Percentiles rank a stretch among this genome's conserved stretches.
phyloP scores from a whole-genome alignment of 345 rosid species.

The Bruguiera sexangula region DNA sequence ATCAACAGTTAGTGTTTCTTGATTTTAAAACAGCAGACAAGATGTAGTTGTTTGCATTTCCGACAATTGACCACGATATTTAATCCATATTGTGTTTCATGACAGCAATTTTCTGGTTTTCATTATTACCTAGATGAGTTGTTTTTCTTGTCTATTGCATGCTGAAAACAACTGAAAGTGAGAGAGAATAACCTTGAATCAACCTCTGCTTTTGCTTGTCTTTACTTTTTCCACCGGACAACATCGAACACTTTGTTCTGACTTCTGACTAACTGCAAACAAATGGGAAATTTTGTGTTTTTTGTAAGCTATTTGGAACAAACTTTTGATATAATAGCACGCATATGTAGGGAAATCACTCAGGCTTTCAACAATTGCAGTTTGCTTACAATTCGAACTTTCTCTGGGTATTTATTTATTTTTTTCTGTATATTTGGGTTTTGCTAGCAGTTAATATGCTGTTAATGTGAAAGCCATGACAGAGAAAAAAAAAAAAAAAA shows the following conservation, averaged over 20 bases:
- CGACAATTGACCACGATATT: background rate
- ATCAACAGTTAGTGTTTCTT: background rate
- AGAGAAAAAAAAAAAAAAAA: too few species aligned
- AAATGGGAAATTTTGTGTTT: too few species aligned
- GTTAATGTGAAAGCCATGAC: too few species aligned
- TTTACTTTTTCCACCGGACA: too few species aligned
- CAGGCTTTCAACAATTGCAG: background rate
- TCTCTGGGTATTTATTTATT: too few species aligned
- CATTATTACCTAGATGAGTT: slow-evolving; percentile 17
- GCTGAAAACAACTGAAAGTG: slow-evolving; percentile 18
- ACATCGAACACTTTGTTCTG: background rate
- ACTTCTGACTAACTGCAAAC: background rate
- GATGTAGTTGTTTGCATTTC: background rate
- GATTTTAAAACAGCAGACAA: background rate
- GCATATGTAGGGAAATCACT: background rate
- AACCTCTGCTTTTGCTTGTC: background rate
- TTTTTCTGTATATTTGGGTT: too few species aligned
- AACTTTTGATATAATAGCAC: background rate
- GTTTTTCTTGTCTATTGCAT: slow-evolving; percentile 5
- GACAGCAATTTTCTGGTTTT: slow-evolving; percentile 15
- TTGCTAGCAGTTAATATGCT: too few species aligned
- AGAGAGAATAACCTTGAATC: slow-evolving; percentile 5
- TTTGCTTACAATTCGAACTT: too few species aligned
- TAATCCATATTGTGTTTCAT: background rate
- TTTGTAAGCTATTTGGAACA: background rate